Percentiles rank a stretch among this genome's conserved stretches.
Evolutionary conservation across 2,329 filamentous ascomycete species (phyloP).

Genomic region (Penicillium sp.): DNA sequence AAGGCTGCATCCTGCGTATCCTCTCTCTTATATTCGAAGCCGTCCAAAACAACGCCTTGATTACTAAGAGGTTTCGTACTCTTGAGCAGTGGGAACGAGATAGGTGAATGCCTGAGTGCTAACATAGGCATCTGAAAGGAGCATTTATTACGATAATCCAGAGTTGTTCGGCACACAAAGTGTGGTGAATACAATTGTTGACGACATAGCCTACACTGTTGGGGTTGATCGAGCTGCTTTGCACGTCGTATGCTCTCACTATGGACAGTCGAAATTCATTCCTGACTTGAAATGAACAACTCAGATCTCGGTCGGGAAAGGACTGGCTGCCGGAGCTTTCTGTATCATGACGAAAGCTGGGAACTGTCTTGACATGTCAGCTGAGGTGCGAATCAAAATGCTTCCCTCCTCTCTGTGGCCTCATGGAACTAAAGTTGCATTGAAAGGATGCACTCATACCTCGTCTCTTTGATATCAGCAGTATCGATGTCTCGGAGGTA

Average conservation of each 20-base stretch:
- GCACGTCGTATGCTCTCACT: conserved; percentile 52
- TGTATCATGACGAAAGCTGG: conserved; percentile 21
- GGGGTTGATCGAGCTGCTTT: conserved; percentile 51
- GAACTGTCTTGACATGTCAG: conserved; percentile 28
- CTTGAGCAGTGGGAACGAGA: not conserved
- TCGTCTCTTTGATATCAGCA: conserved; percentile 41
- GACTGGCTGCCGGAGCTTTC: conserved; percentile 37
- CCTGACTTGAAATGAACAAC: not conserved
- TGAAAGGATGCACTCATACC: conserved; percentile 55
- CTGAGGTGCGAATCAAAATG: conserved; percentile 26
- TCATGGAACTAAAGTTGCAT: not conserved
- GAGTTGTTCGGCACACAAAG: conserved; percentile 55
- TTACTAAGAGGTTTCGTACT: conserved; percentile 54
- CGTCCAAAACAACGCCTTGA: conserved; percentile 43
- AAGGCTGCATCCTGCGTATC: conserved; percentile 41
- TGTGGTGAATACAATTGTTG: conserved; percentile 56
- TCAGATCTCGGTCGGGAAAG: conserved; percentile 43
- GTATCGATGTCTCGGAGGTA: conserved; percentile 42
- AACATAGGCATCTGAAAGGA: conserved; percentile 37
- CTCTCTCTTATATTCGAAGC: conserved; percentile 54
- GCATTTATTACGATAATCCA: conserved; percentile 62
- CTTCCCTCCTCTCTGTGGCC: not conserved
- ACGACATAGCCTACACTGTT: conserved; percentile 60
- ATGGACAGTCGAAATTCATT: not conserved
- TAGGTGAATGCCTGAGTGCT: not conserved